Conservation (phyloP, 2,329 filamentous ascomycete species). For the Colletotrichum graminicola region DNA sequence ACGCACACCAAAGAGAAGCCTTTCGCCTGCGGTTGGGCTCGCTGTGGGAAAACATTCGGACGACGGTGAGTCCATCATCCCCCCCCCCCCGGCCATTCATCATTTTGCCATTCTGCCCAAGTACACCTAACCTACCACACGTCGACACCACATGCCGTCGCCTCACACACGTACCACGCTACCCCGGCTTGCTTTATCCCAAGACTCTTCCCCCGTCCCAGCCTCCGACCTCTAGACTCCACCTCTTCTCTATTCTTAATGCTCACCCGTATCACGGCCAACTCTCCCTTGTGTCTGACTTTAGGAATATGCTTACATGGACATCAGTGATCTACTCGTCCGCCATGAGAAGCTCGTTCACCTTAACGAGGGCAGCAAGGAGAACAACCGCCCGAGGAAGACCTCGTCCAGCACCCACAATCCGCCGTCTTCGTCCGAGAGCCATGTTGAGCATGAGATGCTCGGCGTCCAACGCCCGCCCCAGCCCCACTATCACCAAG, state of each 20-base stretch:
- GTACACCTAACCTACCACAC: slow-evolving; percentile 31
- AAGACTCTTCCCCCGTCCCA: slow-evolving; percentile 23
- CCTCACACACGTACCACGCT: slow-evolving; percentile 37
- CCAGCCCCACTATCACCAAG: slow-evolving; percentile 56
- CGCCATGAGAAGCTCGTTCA: slow-evolving; percentile 75
- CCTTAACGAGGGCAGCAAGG: slow-evolving; percentile 70
- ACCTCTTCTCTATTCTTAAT: slow-evolving; percentile 14
- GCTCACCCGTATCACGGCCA: slow-evolving; percentile 37
- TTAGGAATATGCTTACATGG: slow-evolving; percentile 66
- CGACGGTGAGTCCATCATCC: slow-evolving; percentile 63
- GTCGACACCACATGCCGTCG: slow-evolving; percentile 32
- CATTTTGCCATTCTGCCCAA: slow-evolving; percentile 27
- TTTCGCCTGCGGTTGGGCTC: slow-evolving; percentile 69
- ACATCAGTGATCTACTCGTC: slow-evolving; percentile 73
- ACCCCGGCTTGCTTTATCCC: slow-evolving; percentile 33
- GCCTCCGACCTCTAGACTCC: slow-evolving; percentile 23
- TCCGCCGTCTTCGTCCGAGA: slow-evolving; percentile 61
- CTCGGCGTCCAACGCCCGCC: slow-evolving; percentile 56
- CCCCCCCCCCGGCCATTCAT: slow-evolving; percentile 37
- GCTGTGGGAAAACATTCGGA: slow-evolving; percentile 73
- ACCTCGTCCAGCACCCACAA: slow-evolving; percentile 55
- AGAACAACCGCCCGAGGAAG: slow-evolving; percentile 64
- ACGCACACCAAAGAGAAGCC: slow-evolving; percentile 76
- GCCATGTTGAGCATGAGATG: slow-evolving; percentile 61
- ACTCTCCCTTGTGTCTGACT: slow-evolving; percentile 20